Conservation (phyloP, 1,284 basidiomycete species). For the Fomitiporia mediterranea region DNA sequence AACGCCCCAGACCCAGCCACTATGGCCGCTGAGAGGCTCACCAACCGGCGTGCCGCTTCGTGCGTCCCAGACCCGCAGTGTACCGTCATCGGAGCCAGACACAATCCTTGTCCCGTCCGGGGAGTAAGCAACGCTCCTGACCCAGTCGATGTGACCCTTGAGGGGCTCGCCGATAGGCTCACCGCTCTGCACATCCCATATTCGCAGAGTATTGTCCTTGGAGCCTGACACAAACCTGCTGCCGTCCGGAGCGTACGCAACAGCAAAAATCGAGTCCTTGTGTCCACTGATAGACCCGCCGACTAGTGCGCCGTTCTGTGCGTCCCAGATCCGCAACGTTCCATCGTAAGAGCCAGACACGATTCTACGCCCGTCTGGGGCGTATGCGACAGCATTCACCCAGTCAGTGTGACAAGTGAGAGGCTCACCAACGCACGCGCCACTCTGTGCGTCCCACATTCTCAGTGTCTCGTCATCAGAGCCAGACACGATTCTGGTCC, state of each 20-base stretch:
- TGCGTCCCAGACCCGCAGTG: constrained; percentile 68
- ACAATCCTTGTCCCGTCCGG: background rate
- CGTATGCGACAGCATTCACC: constrained; percentile 21
- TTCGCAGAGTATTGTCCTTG: constrained; percentile 79
- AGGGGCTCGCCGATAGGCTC: constrained; percentile 57
- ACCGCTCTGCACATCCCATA: constrained; percentile 91
- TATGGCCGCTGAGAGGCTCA: constrained; percentile 81
- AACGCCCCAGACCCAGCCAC: constrained; percentile 89
- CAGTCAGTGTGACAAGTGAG: constrained; percentile 14
- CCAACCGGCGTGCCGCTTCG: constrained; percentile 84
- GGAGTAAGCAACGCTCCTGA: constrained; percentile 46
- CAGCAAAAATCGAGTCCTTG: constrained; percentile 35
- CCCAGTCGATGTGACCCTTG: constrained; percentile 78
- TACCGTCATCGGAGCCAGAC: constrained; percentile 7
- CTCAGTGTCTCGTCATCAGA: constrained; percentile 16
- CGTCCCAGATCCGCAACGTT: constrained; percentile 31
- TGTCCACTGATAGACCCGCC: constrained; percentile 17
- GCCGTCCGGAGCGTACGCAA: constrained; percentile 47
- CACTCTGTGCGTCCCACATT: constrained; percentile 16
- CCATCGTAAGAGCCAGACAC: constrained; percentile 47
- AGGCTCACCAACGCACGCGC: background rate
- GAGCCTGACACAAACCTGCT: constrained; percentile 74
- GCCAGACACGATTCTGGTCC: constrained; percentile 13
- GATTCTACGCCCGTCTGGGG: constrained; percentile 41
- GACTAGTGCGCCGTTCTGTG: constrained; percentile 6